phyloP scores from a whole-genome alignment of 176 grass and related monocot genomes.

The Eragrostis curvula region DNA sequence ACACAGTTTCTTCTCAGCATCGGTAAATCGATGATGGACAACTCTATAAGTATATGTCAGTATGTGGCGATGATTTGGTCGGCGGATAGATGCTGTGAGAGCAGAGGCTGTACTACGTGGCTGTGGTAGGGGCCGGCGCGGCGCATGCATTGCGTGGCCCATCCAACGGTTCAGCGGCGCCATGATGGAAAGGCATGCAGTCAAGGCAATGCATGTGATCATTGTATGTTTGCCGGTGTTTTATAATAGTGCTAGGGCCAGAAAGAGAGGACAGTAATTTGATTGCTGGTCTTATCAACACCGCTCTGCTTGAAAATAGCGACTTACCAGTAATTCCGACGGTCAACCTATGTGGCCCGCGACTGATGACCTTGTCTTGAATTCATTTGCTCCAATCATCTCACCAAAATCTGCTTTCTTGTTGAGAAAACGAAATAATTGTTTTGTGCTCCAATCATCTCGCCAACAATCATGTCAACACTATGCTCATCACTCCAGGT shows the following conservation, averaged over 20 bases:
- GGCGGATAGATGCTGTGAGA: constrained; percentile 13
- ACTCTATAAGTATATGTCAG: background rate
- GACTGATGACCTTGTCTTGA: background rate
- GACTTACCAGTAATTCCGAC: background rate
- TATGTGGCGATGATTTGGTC: constrained; percentile 21
- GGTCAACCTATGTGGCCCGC: background rate
- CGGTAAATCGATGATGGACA: background rate
- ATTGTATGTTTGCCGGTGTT: constrained; percentile 3
- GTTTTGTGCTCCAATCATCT: too few species aligned
- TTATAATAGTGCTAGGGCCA: too few species aligned
- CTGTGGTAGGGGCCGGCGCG: background rate
- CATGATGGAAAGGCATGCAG: constrained; percentile 11
- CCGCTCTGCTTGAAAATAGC: background rate
- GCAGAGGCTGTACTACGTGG: background rate
- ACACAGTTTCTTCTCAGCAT: background rate
- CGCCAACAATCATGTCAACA: background rate
- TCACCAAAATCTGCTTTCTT: background rate
- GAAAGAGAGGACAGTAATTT: background rate
- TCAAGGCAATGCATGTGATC: constrained; percentile 42
- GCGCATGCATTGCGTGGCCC: background rate
- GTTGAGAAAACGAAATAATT: background rate
- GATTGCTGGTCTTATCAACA: background rate
- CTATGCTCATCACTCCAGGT: background rate
- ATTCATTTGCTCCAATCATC: background rate
- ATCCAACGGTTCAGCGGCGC: constrained; percentile 14